Evolutionary conservation across 345 rosid species (phyloP), one percentile per base, ranked within the genome.

Genomic region (Eucalyptus polybractea): DNA sequence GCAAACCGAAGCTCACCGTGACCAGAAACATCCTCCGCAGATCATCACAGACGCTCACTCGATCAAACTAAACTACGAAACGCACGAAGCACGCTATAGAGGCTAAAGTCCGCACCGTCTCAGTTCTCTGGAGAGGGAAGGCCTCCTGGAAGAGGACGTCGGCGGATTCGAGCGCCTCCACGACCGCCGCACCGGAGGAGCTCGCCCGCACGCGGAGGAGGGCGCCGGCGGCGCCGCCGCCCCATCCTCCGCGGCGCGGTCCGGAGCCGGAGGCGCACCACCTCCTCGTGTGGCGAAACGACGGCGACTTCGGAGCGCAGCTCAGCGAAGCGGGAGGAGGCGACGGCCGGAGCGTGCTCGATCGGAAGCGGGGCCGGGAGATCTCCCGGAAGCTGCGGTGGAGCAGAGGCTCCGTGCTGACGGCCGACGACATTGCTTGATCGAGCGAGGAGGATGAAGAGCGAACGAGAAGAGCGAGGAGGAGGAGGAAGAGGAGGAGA

Each of bases 111-210:
- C 83, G 83, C 83, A 96, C 99, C 98, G 88, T 93, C 62, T 92
- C 93, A 89, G 93, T 93, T 89, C 95, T 95, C 89, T 91, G 89
- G 80, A 97, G 93, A 37, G 97, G 94, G 90, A 97, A 94, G 72
- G 86, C 92, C 86, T 95, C 93, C 90, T 93, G 91, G 91, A 93
- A 94, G 53, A 94, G 31, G 40, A 94, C 90, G 88, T 92, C 95
- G 33, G 90, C 87, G 72, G 95, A 89, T 54, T 91, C 91, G 67
- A 90, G 88, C 60, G 95, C 90, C 29, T 93, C 96, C 4, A 92
- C 88, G 19, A 92, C 85, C n/a, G 97, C 93, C 16, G 95, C 88
- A 60, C 90, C 94, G 72, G 94, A 81, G 31, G 97, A 94, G 92
- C 89, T 92, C 85, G 96, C 97, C 58, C 89, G 92, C 88, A 89